phyloP scores from a whole-genome alignment of 192 early-diverging fungal species.

The Podila verticillata region DNA sequence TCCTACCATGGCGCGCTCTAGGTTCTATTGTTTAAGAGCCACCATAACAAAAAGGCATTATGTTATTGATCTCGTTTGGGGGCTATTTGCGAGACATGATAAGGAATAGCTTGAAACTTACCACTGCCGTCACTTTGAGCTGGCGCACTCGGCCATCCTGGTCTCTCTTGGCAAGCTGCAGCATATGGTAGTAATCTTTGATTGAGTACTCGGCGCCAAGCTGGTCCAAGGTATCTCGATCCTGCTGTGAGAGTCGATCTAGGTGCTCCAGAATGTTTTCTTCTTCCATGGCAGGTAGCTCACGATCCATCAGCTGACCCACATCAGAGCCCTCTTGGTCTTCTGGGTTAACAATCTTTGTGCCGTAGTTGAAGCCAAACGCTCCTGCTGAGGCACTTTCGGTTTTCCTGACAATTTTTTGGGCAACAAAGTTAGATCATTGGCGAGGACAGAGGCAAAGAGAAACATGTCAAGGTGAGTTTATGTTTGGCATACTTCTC shows the following conservation, averaged over 20 bases:
- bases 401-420: neutral
- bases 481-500: conserved; percentile 23
- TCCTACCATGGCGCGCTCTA: conserved; percentile 32
- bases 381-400: neutral
- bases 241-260: conserved; percentile 15
- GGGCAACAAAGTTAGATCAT: neutral
- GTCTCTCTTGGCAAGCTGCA: conserved; percentile 24
- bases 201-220: conserved; percentile 21
- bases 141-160: conserved; percentile 28
- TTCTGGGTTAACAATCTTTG: conserved; percentile 6
- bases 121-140: conserved; percentile 40
- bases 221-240: conserved; percentile 19
- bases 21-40: conserved; percentile 14
- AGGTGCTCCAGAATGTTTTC: conserved; percentile 46
- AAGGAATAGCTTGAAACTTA: neutral
- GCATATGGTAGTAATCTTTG: conserved; percentile 23
- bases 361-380: conserved; percentile 41
- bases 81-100: neutral
- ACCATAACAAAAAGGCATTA: neutral
- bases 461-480: no score
- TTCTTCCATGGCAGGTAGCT: conserved; percentile 25
- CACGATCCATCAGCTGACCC: neutral
- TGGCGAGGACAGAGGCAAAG: neutral
- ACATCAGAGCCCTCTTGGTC: neutral
- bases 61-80: neutral